These are phyloP conservation scores for Arthrobotrys iridis DNA, from an alignment of 2,329 filamentous ascomycete genomes.

Conservation along the genomic window DNA sequence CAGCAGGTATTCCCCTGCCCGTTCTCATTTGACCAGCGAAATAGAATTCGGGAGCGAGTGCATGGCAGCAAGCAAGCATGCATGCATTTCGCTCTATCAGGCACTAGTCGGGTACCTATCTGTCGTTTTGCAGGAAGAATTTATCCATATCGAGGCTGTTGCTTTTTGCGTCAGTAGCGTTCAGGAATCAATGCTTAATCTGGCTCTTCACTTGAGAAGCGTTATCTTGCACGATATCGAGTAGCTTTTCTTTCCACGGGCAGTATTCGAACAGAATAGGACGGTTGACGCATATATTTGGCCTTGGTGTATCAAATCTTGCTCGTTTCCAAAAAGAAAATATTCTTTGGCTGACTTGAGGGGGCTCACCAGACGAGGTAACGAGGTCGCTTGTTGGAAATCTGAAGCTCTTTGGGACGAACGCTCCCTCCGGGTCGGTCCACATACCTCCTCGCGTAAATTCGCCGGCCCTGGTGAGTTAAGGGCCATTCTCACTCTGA, in stretches of 20 bases:
- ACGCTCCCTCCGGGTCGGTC: background rate
- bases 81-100: background rate
- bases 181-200: background rate
- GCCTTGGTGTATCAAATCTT: background rate
- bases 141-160: constrained; percentile 3
- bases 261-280: background rate
- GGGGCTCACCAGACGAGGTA: too few relatives aligned
- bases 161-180: constrained; percentile 20
- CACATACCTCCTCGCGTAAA: background rate
- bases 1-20: background rate
- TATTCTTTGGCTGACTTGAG: too few relatives aligned
- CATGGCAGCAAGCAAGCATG: background rate
- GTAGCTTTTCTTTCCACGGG: background rate
- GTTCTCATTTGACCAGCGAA: background rate
- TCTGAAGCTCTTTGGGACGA: background rate
- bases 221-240: background rate
- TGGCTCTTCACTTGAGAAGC: background rate
- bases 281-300: background rate
- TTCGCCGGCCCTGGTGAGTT: background rate
- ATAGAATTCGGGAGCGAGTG: background rate
- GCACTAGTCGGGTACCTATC: background rate
- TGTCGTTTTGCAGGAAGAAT: background rate
- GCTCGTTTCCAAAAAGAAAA: background rate
- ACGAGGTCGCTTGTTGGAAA: too few relatives aligned
- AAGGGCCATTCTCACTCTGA: constrained; percentile 3